Base-by-base conservation (phyloP, 2,329 filamentous ascomycete species). In the Monilinia aucupariae region DNA sequence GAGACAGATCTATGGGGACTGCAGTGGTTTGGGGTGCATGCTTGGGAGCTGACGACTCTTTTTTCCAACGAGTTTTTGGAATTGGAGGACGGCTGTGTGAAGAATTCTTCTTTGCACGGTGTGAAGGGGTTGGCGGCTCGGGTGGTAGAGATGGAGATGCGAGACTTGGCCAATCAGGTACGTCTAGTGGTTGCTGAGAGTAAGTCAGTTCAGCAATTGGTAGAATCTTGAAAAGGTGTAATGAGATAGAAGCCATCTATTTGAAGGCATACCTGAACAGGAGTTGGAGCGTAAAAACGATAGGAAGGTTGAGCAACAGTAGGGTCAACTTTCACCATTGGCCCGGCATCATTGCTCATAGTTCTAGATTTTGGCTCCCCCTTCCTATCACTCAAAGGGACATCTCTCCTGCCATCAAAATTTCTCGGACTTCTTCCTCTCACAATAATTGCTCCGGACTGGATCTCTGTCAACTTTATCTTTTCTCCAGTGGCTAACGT, bases 371-470 rank as follows among this genome's bases (percentile, higher is more conserved):
- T 73, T 5, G 66, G 52, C 30, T 74, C 73, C 6, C 66, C 25
- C 55, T 72, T 74, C 63, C 65, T 69, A 62, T 74, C 72, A 64
- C 63, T 72, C 56, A 96, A 78, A 1, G 90, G 89, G 59, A 93
- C 84, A 71, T 96, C 91, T 73, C 94, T 96, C 64, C 90, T 84
- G 61, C 90, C 92, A 72, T 96, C 92, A 74, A 97, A 97, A 72
- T 97, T 97, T 62, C 93, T 83, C 0, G 93, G 93, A 73, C 92
- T 97, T 64, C 93, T 85, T 41, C 93, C 93, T 63, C 93, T 88
- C 43, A 97, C 93, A 69, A 97, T 96, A 63, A 97, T 91, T n/a
- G 93, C 90, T 0, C 91, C 91, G 1, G 92, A 96, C 68, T 89
- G 88, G 17, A 96, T 88, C 75, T 97, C 92, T 66, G 90, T 90